Conservation (phyloP, 805 yeast genomes). For the Starmerella bombicola region DNA sequence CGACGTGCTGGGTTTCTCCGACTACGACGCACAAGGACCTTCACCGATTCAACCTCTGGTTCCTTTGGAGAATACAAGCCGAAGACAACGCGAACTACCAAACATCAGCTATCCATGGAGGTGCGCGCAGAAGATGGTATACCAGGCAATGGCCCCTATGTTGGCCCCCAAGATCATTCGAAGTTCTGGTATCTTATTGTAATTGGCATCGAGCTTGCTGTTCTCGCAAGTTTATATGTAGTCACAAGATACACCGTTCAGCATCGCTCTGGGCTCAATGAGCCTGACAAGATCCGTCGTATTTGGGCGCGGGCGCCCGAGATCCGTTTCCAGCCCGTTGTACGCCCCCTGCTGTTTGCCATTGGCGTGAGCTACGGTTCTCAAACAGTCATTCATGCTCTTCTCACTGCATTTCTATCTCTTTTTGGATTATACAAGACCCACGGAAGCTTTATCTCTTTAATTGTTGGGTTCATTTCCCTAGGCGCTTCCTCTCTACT, state of each 20-base stretch:
- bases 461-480: constrained; percentile 4
- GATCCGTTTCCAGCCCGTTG: constrained; percentile 25
- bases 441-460: constrained; percentile 3
- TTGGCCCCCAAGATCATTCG: constrained; percentile 4
- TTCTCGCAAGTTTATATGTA: constrained; percentile 16
- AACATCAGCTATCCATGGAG: too few relatives aligned
- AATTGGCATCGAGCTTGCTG: constrained; percentile 15
- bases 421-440: constrained; percentile 7
- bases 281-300: constrained; percentile 25
- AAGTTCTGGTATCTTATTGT: constrained; percentile 14
- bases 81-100: neutral
- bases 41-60: too few relatives aligned
- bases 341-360: constrained; percentile 20
- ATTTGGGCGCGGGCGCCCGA: constrained; percentile 26
- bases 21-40: too few relatives aligned
- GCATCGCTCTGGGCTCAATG: constrained; percentile 23
- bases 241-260: constrained; percentile 21
- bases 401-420: constrained; percentile 7
- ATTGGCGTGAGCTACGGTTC: constrained; percentile 23
- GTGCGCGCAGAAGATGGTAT: too few relatives aligned
- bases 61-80: too few relatives aligned
- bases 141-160: neutral
- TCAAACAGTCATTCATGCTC: constrained; percentile 19
- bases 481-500: constrained; percentile 15
- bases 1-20: too few relatives aligned